These are phyloP conservation scores for Punctularia strigosozonata DNA, from an alignment of 768 basidiomycete species.

Conservation along the genomic window DNA sequence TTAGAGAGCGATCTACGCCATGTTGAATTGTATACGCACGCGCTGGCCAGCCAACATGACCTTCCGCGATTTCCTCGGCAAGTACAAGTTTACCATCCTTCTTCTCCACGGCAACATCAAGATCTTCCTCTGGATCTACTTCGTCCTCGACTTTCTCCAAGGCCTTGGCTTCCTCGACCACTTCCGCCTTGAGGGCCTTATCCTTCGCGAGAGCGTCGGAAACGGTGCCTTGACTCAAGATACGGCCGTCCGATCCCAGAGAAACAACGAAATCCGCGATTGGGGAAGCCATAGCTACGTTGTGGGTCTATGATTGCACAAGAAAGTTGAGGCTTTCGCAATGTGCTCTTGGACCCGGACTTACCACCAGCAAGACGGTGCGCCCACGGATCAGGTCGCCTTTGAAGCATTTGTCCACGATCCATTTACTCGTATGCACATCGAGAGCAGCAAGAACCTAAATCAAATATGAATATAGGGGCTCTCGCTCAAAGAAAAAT, in stretches of 20 bases:
- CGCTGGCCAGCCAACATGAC: slow-evolving; percentile 41
- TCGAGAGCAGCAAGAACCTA: slow-evolving; percentile 45
- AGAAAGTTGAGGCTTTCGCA: too few relatives aligned
- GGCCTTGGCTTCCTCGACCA: slow-evolving; percentile 12
- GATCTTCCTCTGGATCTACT: slow-evolving; percentile 11
- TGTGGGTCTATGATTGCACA: slow-evolving; percentile 28
- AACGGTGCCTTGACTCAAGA: slow-evolving; percentile 36
- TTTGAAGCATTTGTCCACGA: slow-evolving; percentile 34
- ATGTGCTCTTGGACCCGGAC: slow-evolving; percentile 13
- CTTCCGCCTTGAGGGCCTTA: slow-evolving; percentile 18
- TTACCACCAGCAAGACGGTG: slow-evolving; percentile 35
- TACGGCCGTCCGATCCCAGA: slow-evolving; percentile 39
- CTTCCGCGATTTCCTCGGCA: slow-evolving; percentile 50
- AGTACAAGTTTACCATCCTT: slow-evolving; percentile 49
- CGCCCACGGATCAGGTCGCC: slow-evolving; percentile 27
- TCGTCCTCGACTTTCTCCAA: slow-evolving; percentile 16
- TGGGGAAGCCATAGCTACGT: slow-evolving; percentile 38
- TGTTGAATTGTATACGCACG: too few relatives aligned
- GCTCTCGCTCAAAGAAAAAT: slow-evolving; percentile 14
- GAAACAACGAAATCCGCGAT: slow-evolving; percentile 48
- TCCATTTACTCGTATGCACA: slow-evolving; percentile 38
- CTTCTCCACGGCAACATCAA: slow-evolving; percentile 8
- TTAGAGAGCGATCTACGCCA: too few relatives aligned
- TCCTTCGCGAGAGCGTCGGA: slow-evolving; percentile 34
- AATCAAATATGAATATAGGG: neutral